Conservation (phyloP, 192 early-diverging fungal genomes). For the Coemansia sp. region DNA sequence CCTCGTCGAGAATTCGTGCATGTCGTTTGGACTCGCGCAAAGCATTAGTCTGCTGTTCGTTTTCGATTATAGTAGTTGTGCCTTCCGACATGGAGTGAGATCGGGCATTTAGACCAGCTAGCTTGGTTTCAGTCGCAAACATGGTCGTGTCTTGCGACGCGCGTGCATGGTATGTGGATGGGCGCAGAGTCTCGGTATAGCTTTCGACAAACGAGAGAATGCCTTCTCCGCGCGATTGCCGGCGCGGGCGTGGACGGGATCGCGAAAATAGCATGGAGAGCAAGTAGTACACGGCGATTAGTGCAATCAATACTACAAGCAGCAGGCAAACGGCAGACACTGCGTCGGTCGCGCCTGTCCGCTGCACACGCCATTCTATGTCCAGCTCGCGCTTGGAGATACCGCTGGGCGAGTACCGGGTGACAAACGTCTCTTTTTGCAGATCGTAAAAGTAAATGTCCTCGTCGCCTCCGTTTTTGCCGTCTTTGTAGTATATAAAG, state of each 20-base stretch:
- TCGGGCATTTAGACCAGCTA: neutral
- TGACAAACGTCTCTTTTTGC: slow-evolving; percentile 27
- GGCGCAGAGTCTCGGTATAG: slow-evolving; percentile 23
- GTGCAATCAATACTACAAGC: slow-evolving; percentile 16
- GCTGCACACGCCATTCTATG: slow-evolving; percentile 26
- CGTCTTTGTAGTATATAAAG: slow-evolving; percentile 12
- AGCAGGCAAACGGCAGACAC: slow-evolving; percentile 26
- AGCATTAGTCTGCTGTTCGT: slow-evolving; percentile 9
- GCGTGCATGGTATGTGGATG: slow-evolving; percentile 16
- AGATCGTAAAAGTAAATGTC: slow-evolving; percentile 51
- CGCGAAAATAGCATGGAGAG: slow-evolving; percentile 4
- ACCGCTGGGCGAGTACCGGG: slow-evolving; percentile 29
- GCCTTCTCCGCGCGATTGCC: neutral
- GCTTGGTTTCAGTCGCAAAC: too few species aligned
- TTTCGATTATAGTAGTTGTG: slow-evolving; percentile 30
- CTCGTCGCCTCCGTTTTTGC: slow-evolving; percentile 12
- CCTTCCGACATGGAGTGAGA: slow-evolving; percentile 15
- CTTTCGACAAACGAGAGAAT: slow-evolving; percentile 24
- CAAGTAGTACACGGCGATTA: slow-evolving; percentile 35
- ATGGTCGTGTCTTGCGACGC: slow-evolving; percentile 16
- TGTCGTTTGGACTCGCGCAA: slow-evolving; percentile 21
- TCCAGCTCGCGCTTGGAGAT: slow-evolving; percentile 31
- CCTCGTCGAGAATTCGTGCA: slow-evolving; percentile 26
- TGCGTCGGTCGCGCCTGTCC: slow-evolving; percentile 17
- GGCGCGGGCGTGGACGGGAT: slow-evolving; percentile 1